Evolutionary conservation across 371 early-diverging fungal genomes (phyloP).

Genomic region (Mortierella sp.): DNA sequence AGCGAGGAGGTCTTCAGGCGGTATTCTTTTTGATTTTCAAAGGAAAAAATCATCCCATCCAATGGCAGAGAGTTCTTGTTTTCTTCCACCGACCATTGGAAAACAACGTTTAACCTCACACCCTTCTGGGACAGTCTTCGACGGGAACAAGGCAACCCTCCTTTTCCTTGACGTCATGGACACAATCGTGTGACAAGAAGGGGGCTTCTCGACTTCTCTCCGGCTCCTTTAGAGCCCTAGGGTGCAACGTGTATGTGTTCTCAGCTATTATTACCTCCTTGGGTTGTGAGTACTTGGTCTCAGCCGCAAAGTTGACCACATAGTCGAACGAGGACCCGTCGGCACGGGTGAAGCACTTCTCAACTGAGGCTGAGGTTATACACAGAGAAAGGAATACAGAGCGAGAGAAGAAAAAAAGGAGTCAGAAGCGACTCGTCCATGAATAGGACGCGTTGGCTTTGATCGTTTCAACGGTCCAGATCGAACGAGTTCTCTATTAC

Average conservation of each 20-base stretch:
- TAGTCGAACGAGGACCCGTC: constrained; percentile 83
- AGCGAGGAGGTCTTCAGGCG: too few species aligned
- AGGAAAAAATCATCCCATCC: too few species aligned
- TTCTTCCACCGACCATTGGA: too few species aligned
- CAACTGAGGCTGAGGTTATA: constrained; percentile 57
- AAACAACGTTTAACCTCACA: too few species aligned
- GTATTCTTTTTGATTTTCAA: too few species aligned
- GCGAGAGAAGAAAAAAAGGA: constrained; percentile 3
- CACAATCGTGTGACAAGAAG: too few species aligned
- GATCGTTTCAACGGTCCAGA: background rate
- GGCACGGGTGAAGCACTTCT: constrained; percentile 75
- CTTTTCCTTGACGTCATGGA: too few species aligned
- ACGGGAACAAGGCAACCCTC: too few species aligned
- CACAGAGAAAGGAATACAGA: too few species aligned
- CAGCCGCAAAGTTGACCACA: constrained; percentile 93
- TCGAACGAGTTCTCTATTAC: constrained; percentile 57
- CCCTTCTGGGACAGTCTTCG: too few species aligned
- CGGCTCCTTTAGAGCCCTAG: background rate
- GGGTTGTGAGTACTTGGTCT: constrained; percentile 90
- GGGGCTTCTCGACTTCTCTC: background rate
- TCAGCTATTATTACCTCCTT: constrained; percentile 66
- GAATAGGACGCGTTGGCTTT: background rate
- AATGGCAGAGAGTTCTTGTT: too few species aligned
- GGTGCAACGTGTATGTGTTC: background rate
- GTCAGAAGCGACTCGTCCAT: background rate